These are phyloP conservation scores for Russula sp. DNA, from an alignment of 768 basidiomycete species.

Conservation along the genomic window DNA sequence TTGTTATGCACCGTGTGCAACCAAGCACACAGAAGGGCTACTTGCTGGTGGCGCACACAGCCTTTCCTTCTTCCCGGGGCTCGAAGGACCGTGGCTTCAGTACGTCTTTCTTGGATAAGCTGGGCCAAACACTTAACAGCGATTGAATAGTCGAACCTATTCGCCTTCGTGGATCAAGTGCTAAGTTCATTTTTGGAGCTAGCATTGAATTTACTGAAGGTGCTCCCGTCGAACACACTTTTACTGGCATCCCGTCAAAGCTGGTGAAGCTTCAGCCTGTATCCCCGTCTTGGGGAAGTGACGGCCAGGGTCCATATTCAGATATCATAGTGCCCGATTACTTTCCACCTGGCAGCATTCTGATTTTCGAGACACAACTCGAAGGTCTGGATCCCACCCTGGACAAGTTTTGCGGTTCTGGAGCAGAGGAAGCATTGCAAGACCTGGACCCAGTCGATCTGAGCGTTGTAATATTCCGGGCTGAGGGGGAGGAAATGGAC, in stretches of 20 bases:
- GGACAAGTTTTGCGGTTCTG: slow-evolving; percentile 65
- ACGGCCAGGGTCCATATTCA: slow-evolving; percentile 59
- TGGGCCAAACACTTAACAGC: neutral
- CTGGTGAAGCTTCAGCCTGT: slow-evolving; percentile 59
- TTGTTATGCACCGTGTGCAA: slow-evolving; percentile 86
- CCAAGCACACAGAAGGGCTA: slow-evolving; percentile 88
- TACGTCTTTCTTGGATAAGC: slow-evolving; percentile 32
- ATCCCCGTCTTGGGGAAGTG: slow-evolving; percentile 51
- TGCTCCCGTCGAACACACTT: slow-evolving; percentile 39
- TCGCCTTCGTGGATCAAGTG: slow-evolving; percentile 71
- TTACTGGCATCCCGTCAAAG: slow-evolving; percentile 67
- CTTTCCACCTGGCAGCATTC: slow-evolving; percentile 94
- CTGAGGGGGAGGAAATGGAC: slow-evolving; percentile 89
- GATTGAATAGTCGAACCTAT: slow-evolving; percentile 63
- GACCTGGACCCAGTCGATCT: slow-evolving; percentile 79
- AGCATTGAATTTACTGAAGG: slow-evolving; percentile 60
- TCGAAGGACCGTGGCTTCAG: slow-evolving; percentile 74
- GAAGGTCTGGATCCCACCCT: slow-evolving; percentile 63
- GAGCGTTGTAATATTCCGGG: slow-evolving; percentile 78
- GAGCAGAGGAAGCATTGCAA: slow-evolving; percentile 64
- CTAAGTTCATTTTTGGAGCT: slow-evolving; percentile 76
- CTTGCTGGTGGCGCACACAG: slow-evolving; percentile 85
- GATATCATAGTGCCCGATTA: slow-evolving; percentile 78
- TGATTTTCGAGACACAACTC: slow-evolving; percentile 85
- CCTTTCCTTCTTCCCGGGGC: slow-evolving; percentile 62